Base-by-base conservation (phyloP, 2,329 filamentous ascomycete genomes). In the Byssothecium circinans region DNA sequence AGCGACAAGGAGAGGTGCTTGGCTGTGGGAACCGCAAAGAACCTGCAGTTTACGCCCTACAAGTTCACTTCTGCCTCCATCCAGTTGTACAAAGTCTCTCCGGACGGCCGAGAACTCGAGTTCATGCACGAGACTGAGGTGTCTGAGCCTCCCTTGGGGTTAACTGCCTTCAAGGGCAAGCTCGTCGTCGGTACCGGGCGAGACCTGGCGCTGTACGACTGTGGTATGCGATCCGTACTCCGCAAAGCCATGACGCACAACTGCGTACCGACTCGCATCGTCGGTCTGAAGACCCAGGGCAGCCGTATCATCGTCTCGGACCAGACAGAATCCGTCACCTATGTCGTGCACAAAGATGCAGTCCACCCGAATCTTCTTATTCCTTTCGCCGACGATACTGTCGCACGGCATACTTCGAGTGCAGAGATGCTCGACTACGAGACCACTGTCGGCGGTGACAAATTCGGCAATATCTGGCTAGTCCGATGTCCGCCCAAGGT, bases 401-500 rank as follows among this genome's bases (percentile, higher is more conserved):
- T 96, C 51, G 81, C 91, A 41, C 85, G 94, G 25, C 97, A 91
- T 89, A 95, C 90, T 1, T 95, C 90, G 0, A 88, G 88, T 58
- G 87, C 88, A 1, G 82, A 91, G 2, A 96, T 99, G 90, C 86
- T 97, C 2, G 94, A 99, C 73, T 99, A 99, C 71, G 94, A 99
- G 69, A 95, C 94, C 1, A 85, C 89, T 19, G 91, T 91, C 2
- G 94, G 92, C 29, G 92, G 92, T 29, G 94, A 99, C 75, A 97
- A 96, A 68, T 99, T 99, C 57, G 95, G 94, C 51, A 99, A 99
- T 62, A 74, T 99, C 14, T 99, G 91, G 86, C 82, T 99, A 36
- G 80, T 99, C 23, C 87, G 94, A 39, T 94, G 89, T 62, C 91
- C 92, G 0, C 78, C 85, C 50, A 94, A 95, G 69, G 85, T 87